Base-by-base conservation (phyloP, 2,329 filamentous ascomycete species). In the Pestalotiopsis sp. region DNA sequence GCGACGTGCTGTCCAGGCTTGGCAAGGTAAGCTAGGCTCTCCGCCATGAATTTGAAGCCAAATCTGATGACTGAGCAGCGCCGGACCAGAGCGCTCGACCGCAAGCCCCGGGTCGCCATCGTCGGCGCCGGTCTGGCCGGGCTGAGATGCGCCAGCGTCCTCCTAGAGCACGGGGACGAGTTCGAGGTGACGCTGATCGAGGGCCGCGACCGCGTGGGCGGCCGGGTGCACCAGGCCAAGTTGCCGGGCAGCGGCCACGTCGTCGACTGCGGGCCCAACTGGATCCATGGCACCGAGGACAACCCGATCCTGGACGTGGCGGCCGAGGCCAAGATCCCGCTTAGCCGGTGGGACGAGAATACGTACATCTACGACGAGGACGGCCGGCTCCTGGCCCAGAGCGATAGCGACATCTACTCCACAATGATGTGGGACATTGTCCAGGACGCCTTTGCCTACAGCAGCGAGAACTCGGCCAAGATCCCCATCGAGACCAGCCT, bases 251-350 rank as follows among this genome's bases (percentile, higher is more conserved):
- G 85, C 52, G 76, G 71, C 25, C 76, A 82, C 38, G 72, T 83
- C 7, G 83, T 88, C n/a, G 88, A 90, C 71, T 78, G 87, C 39
- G 92, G 92, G 0, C 90, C 92, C n/a, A 94, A 94, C 74, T 94
- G 92, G 92, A 93, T 94, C 65, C 92, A 94, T 69, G 92, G 92
- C 41, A 93, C 90, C 5, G 82, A 87, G 0, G 84, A 90, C 70
- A 94, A 94, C 74, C 90, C 92, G 0, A 92, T 93, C 17, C 78
- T 91, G 52, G 88, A 91, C 58, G 81, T 94, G 20, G 91, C 90
- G 13, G 86, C 85, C 71, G 81, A 87, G 70, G 93, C 90, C 0
- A 80, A 83, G 1, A 93, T 87, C 0, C 74, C 77, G 0, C 76
- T 83, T 2, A 81, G 82, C 13, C 80, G 76, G 67, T 85, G 83